These are phyloP conservation scores for Dendrobium chrysotoxum DNA, from an alignment of 106 monocot genomes.

Conservation along the genomic window DNA sequence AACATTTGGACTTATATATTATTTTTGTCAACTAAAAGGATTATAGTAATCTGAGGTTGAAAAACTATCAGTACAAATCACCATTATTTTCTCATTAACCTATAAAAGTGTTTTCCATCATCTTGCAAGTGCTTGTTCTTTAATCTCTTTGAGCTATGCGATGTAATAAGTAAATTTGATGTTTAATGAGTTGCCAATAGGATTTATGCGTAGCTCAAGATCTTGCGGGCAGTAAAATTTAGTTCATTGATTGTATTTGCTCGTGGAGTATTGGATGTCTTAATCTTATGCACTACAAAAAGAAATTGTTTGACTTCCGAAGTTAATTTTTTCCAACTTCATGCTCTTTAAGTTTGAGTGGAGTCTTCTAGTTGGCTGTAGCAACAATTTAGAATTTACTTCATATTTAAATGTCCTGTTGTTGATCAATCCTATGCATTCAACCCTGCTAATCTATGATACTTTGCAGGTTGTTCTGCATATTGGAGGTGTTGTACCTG, in stretches of 20 bases:
- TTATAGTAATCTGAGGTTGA: not conserved
- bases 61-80: not conserved
- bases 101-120: not conserved
- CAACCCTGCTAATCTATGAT: not conserved
- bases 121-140: not conserved
- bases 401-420: not conserved
- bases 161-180: not conserved
- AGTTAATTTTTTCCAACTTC: not conserved
- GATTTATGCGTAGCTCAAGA: too few species aligned
- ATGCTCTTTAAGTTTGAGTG: too few species aligned
- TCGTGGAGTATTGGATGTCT: not conserved
- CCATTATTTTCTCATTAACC: not conserved
- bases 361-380: not conserved
- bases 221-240: not conserved
- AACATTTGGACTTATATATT: not conserved
- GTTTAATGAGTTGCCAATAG: too few species aligned
- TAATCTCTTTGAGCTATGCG: not conserved
- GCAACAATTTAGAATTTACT: not conserved
- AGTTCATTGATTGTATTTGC: not conserved
- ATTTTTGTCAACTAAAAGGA: not conserved
- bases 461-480: not conserved
- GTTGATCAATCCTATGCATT: not conserved
- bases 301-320: not conserved
- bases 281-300: not conserved
- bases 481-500: not conserved